Evolutionary conservation across 2,329 filamentous ascomycete species (phyloP), one percentile per base, ranked within the genome.

Genomic region (Alternaria arborescens): DNA sequence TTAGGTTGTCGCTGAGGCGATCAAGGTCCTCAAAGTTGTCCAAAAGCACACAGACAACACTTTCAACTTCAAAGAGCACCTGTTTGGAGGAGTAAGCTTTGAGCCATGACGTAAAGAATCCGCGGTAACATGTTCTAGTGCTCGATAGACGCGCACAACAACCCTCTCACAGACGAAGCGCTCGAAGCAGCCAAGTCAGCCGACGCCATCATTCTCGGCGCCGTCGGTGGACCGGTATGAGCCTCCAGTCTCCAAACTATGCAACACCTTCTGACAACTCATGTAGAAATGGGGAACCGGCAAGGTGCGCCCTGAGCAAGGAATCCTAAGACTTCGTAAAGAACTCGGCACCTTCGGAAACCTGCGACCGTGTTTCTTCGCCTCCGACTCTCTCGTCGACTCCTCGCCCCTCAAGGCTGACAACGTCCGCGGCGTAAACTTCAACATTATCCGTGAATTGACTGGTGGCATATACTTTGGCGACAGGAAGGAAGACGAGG

Each of bases 401-500:
- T 87, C 85, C 75, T 97, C 93, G 11, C 94, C 94, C 0, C 88
- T 98, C 65, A 97, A 97, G 82, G 89, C 91, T 55, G 87, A 91
- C 3, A 86, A 97, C 64, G 96, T 92, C 85, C 86, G 89, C 65
- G 94, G 92, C 73, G 93, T 92, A 71, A 91, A 98, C 85, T 92
- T 98, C 82, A 92, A 91, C 82, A 91, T 98, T 75, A 90, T 98
- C 64, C 92, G 94, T 50, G 94, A 98, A 82, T 81, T 97, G 53
- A 97, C 94, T 0, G 91, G 92, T 20, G 94, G 94, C 47, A 94
- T 97, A 79, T 97, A 98, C 85, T 98, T 98, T 79, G 94, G 94
- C 51, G 93, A 96, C 48, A 87, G 93, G 58, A 90, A 88, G 71
- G 94, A 97, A 80, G 88, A 88, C 74, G 90, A 91, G 52, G 92